Conservation (phyloP, 257 asterid genomes). For the Verbascum thapsus region DNA sequence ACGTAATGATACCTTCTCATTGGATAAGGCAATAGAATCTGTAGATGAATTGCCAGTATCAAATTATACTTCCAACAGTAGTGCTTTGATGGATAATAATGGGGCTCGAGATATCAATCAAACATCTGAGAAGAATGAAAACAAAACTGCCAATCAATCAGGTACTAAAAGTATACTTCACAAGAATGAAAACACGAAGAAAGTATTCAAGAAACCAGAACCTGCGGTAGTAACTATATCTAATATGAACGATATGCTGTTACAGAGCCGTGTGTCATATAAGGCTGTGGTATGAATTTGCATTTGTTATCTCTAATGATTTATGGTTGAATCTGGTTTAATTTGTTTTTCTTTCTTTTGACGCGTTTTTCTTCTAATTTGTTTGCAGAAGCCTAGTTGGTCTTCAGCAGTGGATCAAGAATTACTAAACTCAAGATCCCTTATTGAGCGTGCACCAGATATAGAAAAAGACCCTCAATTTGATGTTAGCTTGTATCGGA, state of each 20-base stretch:
- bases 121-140: slow-evolving; percentile 23
- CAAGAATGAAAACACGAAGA: slow-evolving; percentile 27
- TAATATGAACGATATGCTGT: slow-evolving; percentile 65
- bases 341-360: not conserved
- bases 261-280: slow-evolving; percentile 45
- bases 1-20: slow-evolving; percentile 33
- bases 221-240: slow-evolving; percentile 52
- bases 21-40: slow-evolving; percentile 30
- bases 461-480: slow-evolving; percentile 48
- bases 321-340: slow-evolving; percentile 7
- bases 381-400: slow-evolving; percentile 67
- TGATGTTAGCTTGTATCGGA: slow-evolving; percentile 67
- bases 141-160: not conserved
- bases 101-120: slow-evolving; percentile 30
- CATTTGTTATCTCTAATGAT: slow-evolving; percentile 15
- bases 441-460: slow-evolving; percentile 58
- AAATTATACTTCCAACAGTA: slow-evolving; percentile 29
- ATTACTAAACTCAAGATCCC: slow-evolving; percentile 45
- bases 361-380: slow-evolving; percentile 24
- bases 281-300: slow-evolving; percentile 52
- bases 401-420: slow-evolving; percentile 62
- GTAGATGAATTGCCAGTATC: slow-evolving; percentile 26
- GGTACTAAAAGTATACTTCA: slow-evolving; percentile 25
- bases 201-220: slow-evolving; percentile 24
- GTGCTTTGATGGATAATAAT: slow-evolving; percentile 26